Conservation (phyloP, 306 rosid species). For the Echinosophora koreensis region DNA sequence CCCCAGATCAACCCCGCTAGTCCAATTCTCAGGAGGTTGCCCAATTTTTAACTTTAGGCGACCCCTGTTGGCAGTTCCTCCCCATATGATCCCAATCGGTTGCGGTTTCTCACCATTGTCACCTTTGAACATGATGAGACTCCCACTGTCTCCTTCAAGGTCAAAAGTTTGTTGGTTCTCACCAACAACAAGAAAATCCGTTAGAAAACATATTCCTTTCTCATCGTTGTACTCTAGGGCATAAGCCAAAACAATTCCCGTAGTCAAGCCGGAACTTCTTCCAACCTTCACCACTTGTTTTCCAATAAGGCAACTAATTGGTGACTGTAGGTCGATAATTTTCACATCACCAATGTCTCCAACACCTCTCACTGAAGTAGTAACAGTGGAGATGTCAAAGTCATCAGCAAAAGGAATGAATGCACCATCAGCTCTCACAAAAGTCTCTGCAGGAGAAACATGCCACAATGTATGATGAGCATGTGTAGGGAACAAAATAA, state of each 20-base stretch:
- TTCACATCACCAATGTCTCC: constrained; percentile 89
- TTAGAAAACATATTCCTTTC: constrained; percentile 98
- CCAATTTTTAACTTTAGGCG: constrained; percentile 96
- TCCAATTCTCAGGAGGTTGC: constrained; percentile 99
- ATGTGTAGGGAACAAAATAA: constrained; percentile 7
- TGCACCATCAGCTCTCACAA: constrained; percentile 98
- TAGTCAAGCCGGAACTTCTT: constrained; percentile 97
- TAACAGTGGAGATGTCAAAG: constrained; percentile 92
- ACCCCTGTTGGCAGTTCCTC: constrained; percentile 98
- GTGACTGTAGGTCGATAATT: constrained; percentile 85
- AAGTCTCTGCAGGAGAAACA: constrained; percentile 79
- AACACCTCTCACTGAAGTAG: constrained; percentile 85
- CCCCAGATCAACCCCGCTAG: constrained; percentile 98
- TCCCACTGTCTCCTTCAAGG: constrained; percentile 99
- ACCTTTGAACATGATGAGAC: constrained; percentile 92
- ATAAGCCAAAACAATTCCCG: constrained; percentile 94
- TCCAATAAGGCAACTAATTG: constrained; percentile 89
- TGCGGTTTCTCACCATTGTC: constrained; percentile 80
- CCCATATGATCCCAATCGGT: constrained; percentile 99
- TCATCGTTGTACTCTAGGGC: constrained; percentile 98
- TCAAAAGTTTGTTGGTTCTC: constrained; percentile 99
- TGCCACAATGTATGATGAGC: constrained; percentile 14
- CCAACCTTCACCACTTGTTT: constrained; percentile 98
- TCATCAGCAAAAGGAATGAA: constrained; percentile 98
- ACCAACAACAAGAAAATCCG: constrained; percentile 98